Base-by-base conservation (phyloP, 2,329 filamentous ascomycete species). In the Hypoxylon rubiginosum region DNA sequence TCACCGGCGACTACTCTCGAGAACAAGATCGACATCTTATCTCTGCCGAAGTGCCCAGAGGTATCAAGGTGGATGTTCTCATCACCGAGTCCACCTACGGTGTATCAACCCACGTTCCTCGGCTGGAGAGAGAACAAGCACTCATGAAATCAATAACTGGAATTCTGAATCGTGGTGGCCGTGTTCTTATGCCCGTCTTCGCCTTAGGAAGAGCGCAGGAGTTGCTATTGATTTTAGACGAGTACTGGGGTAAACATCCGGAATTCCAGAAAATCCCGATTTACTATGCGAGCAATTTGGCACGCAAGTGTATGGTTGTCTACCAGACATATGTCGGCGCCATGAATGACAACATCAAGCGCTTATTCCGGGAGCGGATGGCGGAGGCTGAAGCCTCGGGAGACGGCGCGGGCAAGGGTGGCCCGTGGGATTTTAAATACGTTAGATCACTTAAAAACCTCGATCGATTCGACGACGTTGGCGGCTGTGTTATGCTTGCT, bases 321-420 rank as follows among this genome's bases (percentile, higher is more conserved):
- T 99, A 99, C 77, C 96, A 98, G 78, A 99, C 96, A 1, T 99
- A 98, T 75, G 93, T 98, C 52, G 93, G 94, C 52, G 94, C 94
- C 59, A 99, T 99, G 96, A 99, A 99, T 78, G 95, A 98, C 76
- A 98, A 97, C 74, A 98, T 99, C 83, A 97, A 97, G 79, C 89
- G 93, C 10, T 87, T 97, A n/a, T 97, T 97, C 80, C 87, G 92
- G 57, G 94, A 97, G 79, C 90, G 93, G 51, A 97, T 97, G 89
- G 93, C 93, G 3, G 93, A 97, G 77, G 92, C 93, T 9, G 93
- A 97, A 77, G 91, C 91, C 0, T 90, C 89, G 34, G 92, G 92
- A 8, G 92, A 94, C 71, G 86, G 86, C 2, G 86, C 87, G 6
- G 89, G 88, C 7, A 94, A 92, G 74, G 94, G 92, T 36, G 92